These are phyloP conservation scores for Tagetes patula DNA, from an alignment of 129 eudicot genomes.

Conservation along the genomic window DNA sequence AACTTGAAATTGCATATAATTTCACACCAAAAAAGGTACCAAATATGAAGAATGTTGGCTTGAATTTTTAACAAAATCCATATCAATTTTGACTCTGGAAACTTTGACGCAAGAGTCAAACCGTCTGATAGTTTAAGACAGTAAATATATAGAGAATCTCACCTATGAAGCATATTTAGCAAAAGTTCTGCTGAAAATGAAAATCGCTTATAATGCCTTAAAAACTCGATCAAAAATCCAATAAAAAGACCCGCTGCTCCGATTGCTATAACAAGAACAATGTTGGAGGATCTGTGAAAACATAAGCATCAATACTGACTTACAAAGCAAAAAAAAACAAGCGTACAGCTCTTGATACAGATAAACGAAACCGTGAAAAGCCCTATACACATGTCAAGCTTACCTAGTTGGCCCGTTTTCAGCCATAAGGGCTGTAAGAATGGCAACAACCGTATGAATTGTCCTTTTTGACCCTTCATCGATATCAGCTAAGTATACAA, in stretches of 20 bases:
- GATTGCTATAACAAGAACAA: conserved; percentile 69
- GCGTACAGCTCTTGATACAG: background rate
- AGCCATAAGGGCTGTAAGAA: conserved; percentile 92
- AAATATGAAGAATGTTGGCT: conserved; percentile 5
- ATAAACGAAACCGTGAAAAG: background rate
- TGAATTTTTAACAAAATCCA: conserved; percentile 3
- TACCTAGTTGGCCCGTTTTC: conserved; percentile 85
- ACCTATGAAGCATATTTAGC: conserved; percentile 56
- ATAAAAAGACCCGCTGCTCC: conserved; percentile 72
- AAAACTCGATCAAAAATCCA: conserved; percentile 71
- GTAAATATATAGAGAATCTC: conserved; percentile 17
- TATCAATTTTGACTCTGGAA: background rate
- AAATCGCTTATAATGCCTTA: conserved; percentile 49
- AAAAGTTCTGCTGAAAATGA: conserved; percentile 47
- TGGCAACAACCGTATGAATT: conserved; percentile 79
- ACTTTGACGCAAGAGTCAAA: conserved; percentile 10
- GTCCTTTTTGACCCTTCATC: conserved; percentile 85
- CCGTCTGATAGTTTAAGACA: conserved; percentile 1
- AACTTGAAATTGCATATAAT: background rate
- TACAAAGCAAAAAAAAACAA: background rate
- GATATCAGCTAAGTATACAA: conserved; percentile 75
- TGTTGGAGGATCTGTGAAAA: conserved; percentile 70
- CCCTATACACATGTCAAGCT: background rate
- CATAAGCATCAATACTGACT: background rate
- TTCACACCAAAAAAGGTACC: background rate